phyloP scores from a whole-genome alignment of 1,284 basidiomycete genomes.

The Trichosporon sp. region DNA sequence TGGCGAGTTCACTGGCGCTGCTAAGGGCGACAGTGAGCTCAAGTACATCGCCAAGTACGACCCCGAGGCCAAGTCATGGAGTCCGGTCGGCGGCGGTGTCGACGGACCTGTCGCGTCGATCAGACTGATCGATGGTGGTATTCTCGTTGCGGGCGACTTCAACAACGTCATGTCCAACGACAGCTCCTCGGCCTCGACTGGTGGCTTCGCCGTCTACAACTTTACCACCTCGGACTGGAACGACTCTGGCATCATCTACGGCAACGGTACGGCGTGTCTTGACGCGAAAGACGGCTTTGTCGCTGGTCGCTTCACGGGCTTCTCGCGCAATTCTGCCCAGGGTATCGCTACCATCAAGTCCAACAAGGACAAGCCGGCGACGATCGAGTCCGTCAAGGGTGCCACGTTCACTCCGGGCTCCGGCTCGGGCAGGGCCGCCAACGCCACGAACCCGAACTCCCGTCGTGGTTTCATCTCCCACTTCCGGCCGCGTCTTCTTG shows the following conservation, averaged over 20 bases:
- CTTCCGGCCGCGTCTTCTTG: not conserved
- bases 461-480: slow-evolving; percentile 7
- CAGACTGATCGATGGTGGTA: slow-evolving; percentile 51
- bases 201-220: slow-evolving; percentile 76
- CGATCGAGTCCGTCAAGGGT: slow-evolving; percentile 31
- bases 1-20: slow-evolving; percentile 74
- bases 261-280: slow-evolving; percentile 57
- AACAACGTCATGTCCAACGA: slow-evolving; percentile 55
- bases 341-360: slow-evolving; percentile 51
- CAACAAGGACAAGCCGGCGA: slow-evolving; percentile 31
- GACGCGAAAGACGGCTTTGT: slow-evolving; percentile 56
- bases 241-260: slow-evolving; percentile 66
- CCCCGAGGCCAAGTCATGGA: slow-evolving; percentile 64
- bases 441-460: not conserved
- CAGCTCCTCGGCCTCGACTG: slow-evolving; percentile 51
- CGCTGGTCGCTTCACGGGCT: slow-evolving; percentile 51
- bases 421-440: slow-evolving; percentile 19
- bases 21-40: slow-evolving; percentile 56
- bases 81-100: slow-evolving; percentile 66
- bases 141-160: slow-evolving; percentile 75
- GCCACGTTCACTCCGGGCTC: slow-evolving; percentile 29
- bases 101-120: slow-evolving; percentile 68
- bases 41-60: slow-evolving; percentile 72
- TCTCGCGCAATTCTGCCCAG: slow-evolving; percentile 45
- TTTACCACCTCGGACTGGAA: slow-evolving; percentile 63